Evolutionary conservation across 371 early-diverging fungal species (phyloP).

Genomic region (Mucor velutinosus): DNA sequence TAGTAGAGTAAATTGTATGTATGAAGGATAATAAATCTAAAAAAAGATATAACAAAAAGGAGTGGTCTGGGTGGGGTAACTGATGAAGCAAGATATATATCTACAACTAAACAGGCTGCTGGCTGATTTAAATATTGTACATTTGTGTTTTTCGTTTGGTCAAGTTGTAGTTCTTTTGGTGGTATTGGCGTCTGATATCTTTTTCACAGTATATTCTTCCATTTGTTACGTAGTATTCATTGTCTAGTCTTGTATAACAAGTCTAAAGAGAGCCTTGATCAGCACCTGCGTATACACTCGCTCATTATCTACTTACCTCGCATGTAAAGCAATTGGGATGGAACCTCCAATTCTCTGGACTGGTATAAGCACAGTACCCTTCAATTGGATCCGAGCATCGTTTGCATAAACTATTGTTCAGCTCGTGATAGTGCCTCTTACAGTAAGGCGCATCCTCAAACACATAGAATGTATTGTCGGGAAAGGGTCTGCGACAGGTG

Average conservation of each 20-base stretch:
- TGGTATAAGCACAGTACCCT: conserved; percentile 83
- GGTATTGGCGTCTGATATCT: conserved; percentile 71
- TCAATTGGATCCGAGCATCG: conserved; percentile 81
- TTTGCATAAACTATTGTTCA: conserved; percentile 81
- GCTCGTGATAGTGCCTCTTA: conserved; percentile 79
- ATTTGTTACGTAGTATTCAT: conserved; percentile 81
- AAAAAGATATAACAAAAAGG: not conserved
- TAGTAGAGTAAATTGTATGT: not conserved
- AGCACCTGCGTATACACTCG: conserved; percentile 27
- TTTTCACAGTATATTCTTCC: conserved; percentile 78
- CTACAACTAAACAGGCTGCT: not conserved
- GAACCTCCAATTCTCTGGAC: conserved; percentile 59
- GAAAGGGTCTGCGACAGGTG: conserved; percentile 78
- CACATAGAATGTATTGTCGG: conserved; percentile 87
- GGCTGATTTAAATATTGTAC: conserved; percentile 6
- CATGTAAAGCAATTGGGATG: conserved; percentile 53
- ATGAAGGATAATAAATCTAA: not conserved
- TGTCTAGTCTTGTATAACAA: conserved; percentile 15
- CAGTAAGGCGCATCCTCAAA: conserved; percentile 83
- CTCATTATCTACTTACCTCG: conserved; percentile 23
- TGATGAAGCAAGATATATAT: not conserved
- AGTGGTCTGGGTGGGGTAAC: not conserved
- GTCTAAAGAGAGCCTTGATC: conserved; percentile 37
- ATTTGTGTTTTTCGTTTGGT: conserved; percentile 71
- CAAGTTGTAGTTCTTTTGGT: conserved; percentile 61